phyloP scores from a whole-genome alignment of 129 eudicot genomes.

The Helichrysum umbraculigerum region DNA sequence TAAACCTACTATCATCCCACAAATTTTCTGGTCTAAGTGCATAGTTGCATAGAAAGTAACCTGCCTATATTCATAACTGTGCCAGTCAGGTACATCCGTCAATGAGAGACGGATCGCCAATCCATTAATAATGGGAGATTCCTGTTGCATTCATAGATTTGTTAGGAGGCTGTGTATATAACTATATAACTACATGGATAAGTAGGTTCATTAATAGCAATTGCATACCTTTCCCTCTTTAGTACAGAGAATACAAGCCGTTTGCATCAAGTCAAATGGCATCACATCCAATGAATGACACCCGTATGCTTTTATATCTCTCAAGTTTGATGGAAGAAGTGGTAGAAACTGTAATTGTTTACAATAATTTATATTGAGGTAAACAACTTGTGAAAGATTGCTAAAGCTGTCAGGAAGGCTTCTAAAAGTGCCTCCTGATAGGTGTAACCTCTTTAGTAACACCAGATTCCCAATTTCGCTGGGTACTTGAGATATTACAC shows the following conservation, averaged over 20 bases:
- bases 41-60: background rate
- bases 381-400: slow-evolving; percentile 5
- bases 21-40: background rate
- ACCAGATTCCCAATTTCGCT: slow-evolving; percentile 24
- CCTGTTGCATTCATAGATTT: slow-evolving; percentile 10
- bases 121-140: background rate
- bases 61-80: background rate
- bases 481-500: slow-evolving; percentile 9
- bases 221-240: slow-evolving; percentile 5
- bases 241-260: background rate
- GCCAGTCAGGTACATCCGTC: background rate
- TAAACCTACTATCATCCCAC: slow-evolving; percentile 7
- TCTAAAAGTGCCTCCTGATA: slow-evolving; percentile 7
- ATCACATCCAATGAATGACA: slow-evolving; percentile 14
- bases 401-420: slow-evolving; percentile 22
- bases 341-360: background rate
- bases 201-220: background rate
- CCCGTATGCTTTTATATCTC: background rate
- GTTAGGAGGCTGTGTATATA: background rate
- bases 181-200: no score
- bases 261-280: slow-evolving; percentile 10
- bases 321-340: slow-evolving; percentile 4
- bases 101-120: background rate
- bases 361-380: background rate
- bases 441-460: slow-evolving; percentile 1